phyloP scores from a whole-genome alignment of 352 stramenopile genomes.

The Pythium brachiatum region DNA sequence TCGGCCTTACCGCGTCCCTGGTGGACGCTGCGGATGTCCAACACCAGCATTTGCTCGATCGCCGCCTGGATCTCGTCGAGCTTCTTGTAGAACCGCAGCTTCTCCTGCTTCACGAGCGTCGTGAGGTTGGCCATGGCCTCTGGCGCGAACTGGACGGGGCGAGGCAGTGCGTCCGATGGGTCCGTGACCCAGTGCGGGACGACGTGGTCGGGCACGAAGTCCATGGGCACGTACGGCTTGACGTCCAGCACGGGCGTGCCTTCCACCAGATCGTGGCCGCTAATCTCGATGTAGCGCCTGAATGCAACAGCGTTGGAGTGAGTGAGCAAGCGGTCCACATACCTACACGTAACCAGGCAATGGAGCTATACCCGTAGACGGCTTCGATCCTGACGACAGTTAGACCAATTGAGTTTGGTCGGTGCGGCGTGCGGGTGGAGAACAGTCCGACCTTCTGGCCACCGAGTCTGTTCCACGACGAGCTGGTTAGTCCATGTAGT shows the following conservation, averaged over 20 bases:
- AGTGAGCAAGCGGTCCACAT: background rate
- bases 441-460: conserved; percentile 93
- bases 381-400: conserved; percentile 89
- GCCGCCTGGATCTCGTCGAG: conserved; percentile 47
- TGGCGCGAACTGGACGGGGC: conserved; percentile 52
- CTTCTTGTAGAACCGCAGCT: conserved; percentile 65
- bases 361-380: conserved; percentile 45
- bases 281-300: conserved; percentile 84
- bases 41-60: conserved; percentile 78
- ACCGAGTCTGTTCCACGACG: conserved; percentile 34
- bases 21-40: conserved; percentile 83
- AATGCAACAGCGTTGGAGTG: background rate
- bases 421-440: conserved; percentile 95
- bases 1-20: conserved; percentile 62
- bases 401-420: conserved; percentile 94
- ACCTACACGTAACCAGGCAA: background rate
- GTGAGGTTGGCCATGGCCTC: conserved; percentile 40
- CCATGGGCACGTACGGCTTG: conserved; percentile 96
- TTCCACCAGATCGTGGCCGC: conserved; percentile 93
- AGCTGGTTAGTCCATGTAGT: background rate
- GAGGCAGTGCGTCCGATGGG: conserved; percentile 41
- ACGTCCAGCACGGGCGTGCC: conserved; percentile 98
- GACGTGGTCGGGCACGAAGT: conserved; percentile 54
- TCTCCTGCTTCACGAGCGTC: conserved; percentile 37
- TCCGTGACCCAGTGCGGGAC: conserved; percentile 73